Conservation (phyloP, 2,329 filamentous ascomycete genomes). For the Monosporascus sp. region DNA sequence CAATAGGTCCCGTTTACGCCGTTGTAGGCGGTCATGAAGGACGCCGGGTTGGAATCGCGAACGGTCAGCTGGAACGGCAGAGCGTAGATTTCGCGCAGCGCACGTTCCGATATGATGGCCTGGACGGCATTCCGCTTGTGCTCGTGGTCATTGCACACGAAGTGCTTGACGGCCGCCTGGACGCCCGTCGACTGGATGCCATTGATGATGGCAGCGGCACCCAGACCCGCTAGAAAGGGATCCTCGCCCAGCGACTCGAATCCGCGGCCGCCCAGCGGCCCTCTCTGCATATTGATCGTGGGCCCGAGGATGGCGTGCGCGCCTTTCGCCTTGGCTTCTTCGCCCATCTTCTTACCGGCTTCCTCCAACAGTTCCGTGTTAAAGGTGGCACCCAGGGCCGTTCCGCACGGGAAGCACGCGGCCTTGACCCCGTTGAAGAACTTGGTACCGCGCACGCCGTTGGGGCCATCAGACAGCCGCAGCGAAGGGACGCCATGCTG, state of each 20-base stretch:
- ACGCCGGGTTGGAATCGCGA: slow-evolving; percentile 43
- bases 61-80: slow-evolving; percentile 54
- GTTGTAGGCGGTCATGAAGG: slow-evolving; percentile 57
- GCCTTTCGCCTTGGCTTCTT: slow-evolving; percentile 50
- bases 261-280: slow-evolving; percentile 53
- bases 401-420: slow-evolving; percentile 57
- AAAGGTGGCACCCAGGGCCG: slow-evolving; percentile 52
- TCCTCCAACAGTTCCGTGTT: slow-evolving; percentile 47
- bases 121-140: slow-evolving; percentile 52
- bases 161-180: slow-evolving; percentile 55
- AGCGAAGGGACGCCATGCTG: slow-evolving; percentile 58
- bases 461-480: slow-evolving; percentile 63
- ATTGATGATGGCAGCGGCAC: slow-evolving; percentile 46
- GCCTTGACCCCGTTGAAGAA: slow-evolving; percentile 60
- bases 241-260: slow-evolving; percentile 57
- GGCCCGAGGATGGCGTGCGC: slow-evolving; percentile 55
- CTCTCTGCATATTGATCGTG: slow-evolving; percentile 58
- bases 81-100: slow-evolving; percentile 53
- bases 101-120: slow-evolving; percentile 48
- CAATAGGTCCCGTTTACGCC: slow-evolving; percentile 52
- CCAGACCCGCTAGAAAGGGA: slow-evolving; percentile 49
- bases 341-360: slow-evolving; percentile 45
- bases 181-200: slow-evolving; percentile 53
- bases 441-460: slow-evolving; percentile 61
- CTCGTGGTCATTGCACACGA: slow-evolving; percentile 58